Evolutionary conservation across 2,329 filamentous ascomycete species (phyloP).

Genomic region (Fusarium burgessii): DNA sequence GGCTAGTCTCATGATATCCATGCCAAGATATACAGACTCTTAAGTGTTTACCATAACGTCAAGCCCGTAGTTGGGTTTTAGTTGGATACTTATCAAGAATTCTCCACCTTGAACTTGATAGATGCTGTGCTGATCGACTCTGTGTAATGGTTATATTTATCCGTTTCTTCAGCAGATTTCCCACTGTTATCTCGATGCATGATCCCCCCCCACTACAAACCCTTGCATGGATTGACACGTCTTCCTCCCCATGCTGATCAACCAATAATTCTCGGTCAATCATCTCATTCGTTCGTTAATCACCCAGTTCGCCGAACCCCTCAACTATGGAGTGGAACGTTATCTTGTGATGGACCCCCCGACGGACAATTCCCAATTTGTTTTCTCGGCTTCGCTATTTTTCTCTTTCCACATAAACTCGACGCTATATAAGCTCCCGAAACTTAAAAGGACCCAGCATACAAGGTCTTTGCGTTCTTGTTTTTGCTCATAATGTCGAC

Average conservation of each 20-base stretch:
- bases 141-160: not conserved
- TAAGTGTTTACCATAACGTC: too few relatives aligned
- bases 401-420: not conserved
- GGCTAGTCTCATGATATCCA: not conserved
- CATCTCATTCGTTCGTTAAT: not conserved
- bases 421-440: not conserved
- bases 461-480: not conserved
- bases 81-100: too few relatives aligned
- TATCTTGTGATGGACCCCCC: not conserved
- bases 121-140: too few relatives aligned
- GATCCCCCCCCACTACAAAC: not conserved
- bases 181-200: not conserved
- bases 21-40: not conserved
- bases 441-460: not conserved
- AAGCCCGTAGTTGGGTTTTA: too few relatives aligned
- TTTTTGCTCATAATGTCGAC: constrained; percentile 7
- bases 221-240: not conserved
- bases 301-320: not conserved
- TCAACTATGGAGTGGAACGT: not conserved
- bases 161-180: not conserved
- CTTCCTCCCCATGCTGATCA: not conserved
- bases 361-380: not conserved
- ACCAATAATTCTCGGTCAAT: not conserved
- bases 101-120: too few relatives aligned
- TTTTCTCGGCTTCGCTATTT: not conserved